Conservation (phyloP, 192 early-diverging fungal species). For the Coemansia sp. region DNA sequence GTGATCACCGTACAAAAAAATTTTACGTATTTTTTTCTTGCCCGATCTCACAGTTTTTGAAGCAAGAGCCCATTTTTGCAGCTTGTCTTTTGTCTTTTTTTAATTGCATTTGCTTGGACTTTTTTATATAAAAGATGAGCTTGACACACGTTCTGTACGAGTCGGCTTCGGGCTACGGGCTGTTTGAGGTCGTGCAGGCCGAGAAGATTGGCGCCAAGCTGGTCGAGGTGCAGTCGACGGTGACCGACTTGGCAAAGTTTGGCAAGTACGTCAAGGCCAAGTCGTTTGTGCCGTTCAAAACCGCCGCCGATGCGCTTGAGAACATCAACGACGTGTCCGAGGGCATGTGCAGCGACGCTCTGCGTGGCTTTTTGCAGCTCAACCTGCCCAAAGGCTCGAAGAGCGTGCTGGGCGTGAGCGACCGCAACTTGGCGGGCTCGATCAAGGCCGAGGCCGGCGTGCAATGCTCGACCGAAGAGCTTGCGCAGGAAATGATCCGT, state of each 20-base stretch:
- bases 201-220: conserved; percentile 97
- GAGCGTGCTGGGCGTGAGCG: conserved; percentile 81
- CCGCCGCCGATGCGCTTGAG: conserved; percentile 93
- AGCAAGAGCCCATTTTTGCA: neutral
- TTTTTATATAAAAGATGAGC: conserved; percentile 12
- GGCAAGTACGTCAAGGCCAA: conserved; percentile 87
- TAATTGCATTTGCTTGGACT: neutral
- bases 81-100: neutral
- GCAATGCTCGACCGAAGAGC: conserved; percentile 79
- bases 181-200: conserved; percentile 89
- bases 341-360: conserved; percentile 83
- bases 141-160: conserved; percentile 78
- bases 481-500: conserved; percentile 87
- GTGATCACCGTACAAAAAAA: conserved; percentile 4
- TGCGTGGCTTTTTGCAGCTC: conserved; percentile 93
- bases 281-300: conserved; percentile 97
- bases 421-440: conserved; percentile 77
- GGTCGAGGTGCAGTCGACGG: conserved; percentile 77
- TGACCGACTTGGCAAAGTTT: conserved; percentile 86
- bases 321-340: conserved; percentile 98
- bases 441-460: conserved; percentile 64
- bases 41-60: neutral
- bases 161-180: conserved; percentile 92
- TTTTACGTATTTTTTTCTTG: neutral
- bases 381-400: conserved; percentile 81